Evolutionary conservation across 1,284 basidiomycete genomes (phyloP), one percentile per base, ranked within the genome.

Genomic region (Cystobasidium slooffiae): DNA sequence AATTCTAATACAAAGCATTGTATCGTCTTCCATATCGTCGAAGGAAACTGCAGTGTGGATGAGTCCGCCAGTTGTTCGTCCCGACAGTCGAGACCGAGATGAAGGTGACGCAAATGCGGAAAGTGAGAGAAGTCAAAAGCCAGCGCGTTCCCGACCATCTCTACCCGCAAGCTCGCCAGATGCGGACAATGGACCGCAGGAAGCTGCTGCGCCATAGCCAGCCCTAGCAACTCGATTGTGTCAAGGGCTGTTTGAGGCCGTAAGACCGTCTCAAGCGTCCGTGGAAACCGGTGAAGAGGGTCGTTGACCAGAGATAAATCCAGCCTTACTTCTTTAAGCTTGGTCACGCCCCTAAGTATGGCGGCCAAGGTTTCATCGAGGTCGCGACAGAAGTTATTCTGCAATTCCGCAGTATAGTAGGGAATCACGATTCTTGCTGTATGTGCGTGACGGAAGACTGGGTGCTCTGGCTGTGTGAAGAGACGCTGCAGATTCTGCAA

Each of bases 11-110:
- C 52, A 31, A 72, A 55, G 6, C 31, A 22, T 14, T 43, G 31
- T 9, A 72, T 37, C 14, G 37, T 63, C 10, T 18, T 24, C 69
- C 69, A 72, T 16, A 63, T n/a, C 14, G 44, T 8, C 8, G 49
- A 22, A 10, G 69, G 61, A 18, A 67, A 31, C 0, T 12, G 16
- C 52, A 31, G 39, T 8, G 18, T 6, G 18, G 10, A 5, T 0
- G 4, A 41, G 47, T 52, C 41, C 3, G 47, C 20, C 18, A 41
- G 18, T 6, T n/a, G 1, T 22, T 46, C 47, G 1, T 72, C 69
- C 44, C 69, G 20, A 49, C 52, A 63, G n/a, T 67, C 64, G 6
- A 55, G 37, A 12, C 20, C 47, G 16, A 63, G n/a, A 55, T 72
- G 39, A 5, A 63, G 49, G 5, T 49, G 49, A 7, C 52, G n/a